Base-by-base conservation (phyloP, 2,329 filamentous ascomycete genomes). In the Diplodia corticola region DNA sequence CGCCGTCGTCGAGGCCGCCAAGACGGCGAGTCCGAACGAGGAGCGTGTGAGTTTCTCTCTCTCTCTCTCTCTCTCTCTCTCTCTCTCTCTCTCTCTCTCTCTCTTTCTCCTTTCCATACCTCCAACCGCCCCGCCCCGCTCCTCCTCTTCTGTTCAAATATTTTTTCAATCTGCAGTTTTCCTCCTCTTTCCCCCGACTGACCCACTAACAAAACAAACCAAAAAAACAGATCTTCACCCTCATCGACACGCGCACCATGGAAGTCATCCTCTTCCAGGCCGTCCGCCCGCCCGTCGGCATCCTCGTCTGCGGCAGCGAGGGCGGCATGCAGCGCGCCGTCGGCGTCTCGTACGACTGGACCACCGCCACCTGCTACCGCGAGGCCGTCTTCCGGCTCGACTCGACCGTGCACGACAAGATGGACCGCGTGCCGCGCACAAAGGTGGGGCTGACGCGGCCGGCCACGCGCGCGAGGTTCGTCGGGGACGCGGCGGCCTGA, bases 251-350 rank as follows among this genome's bases (percentile, higher is more conserved):
- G 15, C 73, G 74, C 51, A 80, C 73, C n/a, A 78, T 82, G 76
- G 82, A 79, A 4, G 78, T 78, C 2, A 81, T 77, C 0, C 69
- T 80, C 6, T 81, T 83, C 68, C 66, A 69, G 17, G 79, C 80
- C 4, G 70, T 68, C 7, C 70, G 77, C 0, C 80, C 81, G 1
- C 82, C 82, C 0, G 73, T 79, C 1, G 78, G 76, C 37, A 75
- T 82, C 63, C 69, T 84, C 9, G 68, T 82, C n/a, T 78, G 76
- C n/a, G 81, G 79, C 7, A 70, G 71, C 1, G 82, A 83, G 67
- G 79, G 79, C 5, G 81, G 81, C 2, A 80, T 82, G 78, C 80
- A 82, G 66, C 75, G 82, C 7, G 79, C 79, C 3, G 70, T 83
- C 5, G 71, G 80, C 17, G 82, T 80, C 68, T 82, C 79, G 0